These are phyloP conservation scores for Podila clonocystis DNA, from an alignment of 192 early-diverging fungal genomes.

Conservation along the genomic window DNA sequence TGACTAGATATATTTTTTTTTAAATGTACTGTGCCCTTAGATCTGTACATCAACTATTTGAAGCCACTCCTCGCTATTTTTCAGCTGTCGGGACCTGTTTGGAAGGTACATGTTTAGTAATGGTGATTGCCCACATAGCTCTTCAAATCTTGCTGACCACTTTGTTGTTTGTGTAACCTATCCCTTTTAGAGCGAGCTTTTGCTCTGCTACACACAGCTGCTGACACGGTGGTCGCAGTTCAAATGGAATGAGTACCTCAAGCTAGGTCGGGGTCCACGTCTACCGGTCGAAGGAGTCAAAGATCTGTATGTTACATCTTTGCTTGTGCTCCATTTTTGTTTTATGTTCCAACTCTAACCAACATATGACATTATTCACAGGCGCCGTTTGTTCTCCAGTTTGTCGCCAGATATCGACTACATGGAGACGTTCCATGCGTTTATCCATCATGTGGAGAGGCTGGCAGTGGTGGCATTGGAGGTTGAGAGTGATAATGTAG, in stretches of 20 bases:
- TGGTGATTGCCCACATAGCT: background rate
- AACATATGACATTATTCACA: background rate
- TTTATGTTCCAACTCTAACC: background rate
- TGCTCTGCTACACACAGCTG: conserved; percentile 50
- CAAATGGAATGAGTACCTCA: conserved; percentile 48
- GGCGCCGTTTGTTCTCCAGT: conserved; percentile 46
- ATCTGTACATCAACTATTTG: conserved; percentile 46
- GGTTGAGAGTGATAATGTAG: conserved; percentile 53
- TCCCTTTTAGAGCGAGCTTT: conserved; percentile 50
- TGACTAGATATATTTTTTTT: too few species aligned
- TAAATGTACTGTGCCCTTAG: conserved; percentile 17
- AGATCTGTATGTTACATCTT: conserved; percentile 24
- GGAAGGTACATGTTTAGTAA: conserved; percentile 54
- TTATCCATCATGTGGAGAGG: conserved; percentile 56
- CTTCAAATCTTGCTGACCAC: too few species aligned
- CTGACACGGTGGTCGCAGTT: conserved; percentile 58
- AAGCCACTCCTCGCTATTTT: conserved; percentile 53
- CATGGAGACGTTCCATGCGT: conserved; percentile 49
- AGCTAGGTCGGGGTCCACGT: conserved; percentile 25
- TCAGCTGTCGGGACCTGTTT: conserved; percentile 45
- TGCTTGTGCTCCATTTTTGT: background rate
- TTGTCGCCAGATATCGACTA: conserved; percentile 55
- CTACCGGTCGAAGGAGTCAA: conserved; percentile 14
- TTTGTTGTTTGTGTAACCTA: background rate
- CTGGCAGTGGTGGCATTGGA: conserved; percentile 43